Percentiles rank a stretch among this genome's conserved stretches.
Evolutionary conservation across 208 protist genomes (phyloP).

Genomic region (Leishmania amazonensis): DNA sequence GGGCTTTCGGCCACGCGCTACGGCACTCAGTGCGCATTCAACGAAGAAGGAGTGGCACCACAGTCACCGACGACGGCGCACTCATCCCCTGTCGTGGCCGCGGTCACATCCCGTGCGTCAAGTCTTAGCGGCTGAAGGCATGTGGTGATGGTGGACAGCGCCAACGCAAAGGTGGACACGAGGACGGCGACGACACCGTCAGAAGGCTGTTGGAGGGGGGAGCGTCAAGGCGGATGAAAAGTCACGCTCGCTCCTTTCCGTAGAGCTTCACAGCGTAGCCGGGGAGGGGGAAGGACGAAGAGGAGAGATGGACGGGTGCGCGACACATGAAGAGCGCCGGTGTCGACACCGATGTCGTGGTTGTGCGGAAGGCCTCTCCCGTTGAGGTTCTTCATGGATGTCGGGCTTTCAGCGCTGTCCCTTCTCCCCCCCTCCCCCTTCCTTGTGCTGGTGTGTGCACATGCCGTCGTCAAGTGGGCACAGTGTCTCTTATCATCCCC

Average conservation of each 20-base stretch:
- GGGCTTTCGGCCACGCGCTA: slow-evolving; percentile 4
- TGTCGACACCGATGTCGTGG: background rate
- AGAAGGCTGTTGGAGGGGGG: background rate
- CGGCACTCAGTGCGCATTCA: slow-evolving; percentile 13
- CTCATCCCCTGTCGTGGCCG: background rate
- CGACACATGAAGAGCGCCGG: background rate
- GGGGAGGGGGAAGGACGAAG: background rate
- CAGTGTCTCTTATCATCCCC: background rate
- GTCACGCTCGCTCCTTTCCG: background rate
- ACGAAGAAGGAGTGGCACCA: background rate
- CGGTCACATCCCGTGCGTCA: background rate
- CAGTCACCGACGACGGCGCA: background rate
- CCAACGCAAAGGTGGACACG: background rate
- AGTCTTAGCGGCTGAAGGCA: slow-evolving; percentile 8
- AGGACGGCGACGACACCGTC: background rate
- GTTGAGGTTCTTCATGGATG: background rate
- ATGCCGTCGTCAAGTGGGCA: background rate
- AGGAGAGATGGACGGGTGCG: background rate
- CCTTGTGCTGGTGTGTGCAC: background rate
- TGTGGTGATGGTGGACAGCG: background rate
- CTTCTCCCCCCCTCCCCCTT: background rate
- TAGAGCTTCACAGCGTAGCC: background rate
- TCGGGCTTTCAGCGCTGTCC: background rate
- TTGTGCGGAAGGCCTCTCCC: background rate
- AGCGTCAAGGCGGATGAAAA: background rate